A percentile compares a stretch with the other conserved stretches of the same genome.
These are phyloP conservation scores for Parascedosporium putredinis DNA, from an alignment of 2,329 filamentous ascomycete genomes.

Conservation along the genomic window DNA sequence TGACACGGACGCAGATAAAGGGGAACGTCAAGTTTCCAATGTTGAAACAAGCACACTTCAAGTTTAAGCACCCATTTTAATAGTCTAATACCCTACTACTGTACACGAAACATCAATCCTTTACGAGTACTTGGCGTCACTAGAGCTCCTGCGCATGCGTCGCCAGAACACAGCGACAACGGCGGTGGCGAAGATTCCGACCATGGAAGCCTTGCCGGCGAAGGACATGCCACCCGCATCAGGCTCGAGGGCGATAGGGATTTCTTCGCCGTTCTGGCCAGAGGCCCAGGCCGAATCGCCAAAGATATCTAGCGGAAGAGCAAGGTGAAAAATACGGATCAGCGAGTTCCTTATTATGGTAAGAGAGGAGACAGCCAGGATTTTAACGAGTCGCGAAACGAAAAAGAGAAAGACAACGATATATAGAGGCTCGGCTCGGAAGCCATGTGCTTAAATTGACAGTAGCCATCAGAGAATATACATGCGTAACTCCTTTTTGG, in stretches of 20 bases:
- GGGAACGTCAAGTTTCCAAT: too few species aligned
- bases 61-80: too few species aligned
- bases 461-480: slow-evolving; percentile 3
- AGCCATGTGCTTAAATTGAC: slow-evolving; percentile 9
- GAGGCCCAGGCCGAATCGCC: slow-evolving; percentile 26
- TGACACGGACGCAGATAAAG: too few species aligned
- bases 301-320: slow-evolving; percentile 19
- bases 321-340: slow-evolving; percentile 23
- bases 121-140: slow-evolving; percentile 4
- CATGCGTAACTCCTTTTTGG: neutral
- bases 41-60: too few species aligned
- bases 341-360: slow-evolving; percentile 14
- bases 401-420: neutral
- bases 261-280: slow-evolving; percentile 24
- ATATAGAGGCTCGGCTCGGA: neutral
- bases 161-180: slow-evolving; percentile 35
- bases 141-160: slow-evolving; percentile 5
- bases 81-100: too few species aligned
- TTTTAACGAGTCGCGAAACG: too few species aligned
- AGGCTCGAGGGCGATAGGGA: slow-evolving; percentile 15
- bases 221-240: slow-evolving; percentile 28
- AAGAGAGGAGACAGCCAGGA: slow-evolving; percentile 9
- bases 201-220: slow-evolving; percentile 39
- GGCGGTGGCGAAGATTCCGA: slow-evolving; percentile 33
- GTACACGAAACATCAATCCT: slow-evolving; percentile 2